phyloP scores from a whole-genome alignment of 495 filamentous ascomycete species.

The Aspergillus heteromorphus region DNA sequence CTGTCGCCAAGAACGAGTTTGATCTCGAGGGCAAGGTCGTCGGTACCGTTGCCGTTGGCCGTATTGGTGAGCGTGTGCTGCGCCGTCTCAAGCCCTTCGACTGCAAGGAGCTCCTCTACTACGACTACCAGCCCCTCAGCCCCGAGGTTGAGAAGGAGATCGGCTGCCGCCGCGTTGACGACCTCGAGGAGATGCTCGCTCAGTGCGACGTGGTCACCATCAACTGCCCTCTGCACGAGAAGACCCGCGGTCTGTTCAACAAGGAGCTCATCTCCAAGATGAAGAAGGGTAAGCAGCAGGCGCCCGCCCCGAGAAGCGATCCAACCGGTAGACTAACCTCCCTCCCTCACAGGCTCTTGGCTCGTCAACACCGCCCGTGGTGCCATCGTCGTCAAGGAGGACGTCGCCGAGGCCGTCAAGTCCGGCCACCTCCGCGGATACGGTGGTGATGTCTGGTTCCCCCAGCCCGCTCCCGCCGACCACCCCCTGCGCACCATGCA shows the following conservation, averaged over 20 bases:
- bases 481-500: slow-evolving; percentile 89
- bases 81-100: slow-evolving; percentile 93
- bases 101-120: slow-evolving; percentile 99
- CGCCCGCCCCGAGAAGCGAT: neutral
- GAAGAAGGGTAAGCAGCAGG: slow-evolving; percentile 83
- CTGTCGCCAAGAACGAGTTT: slow-evolving; percentile 93
- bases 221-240: slow-evolving; percentile 98
- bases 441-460: slow-evolving; percentile 92
- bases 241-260: slow-evolving; percentile 93
- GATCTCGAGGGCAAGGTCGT: slow-evolving; percentile 97
- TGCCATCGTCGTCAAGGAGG: slow-evolving; percentile 98
- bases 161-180: slow-evolving; percentile 81
- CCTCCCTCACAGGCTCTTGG: slow-evolving; percentile 63
- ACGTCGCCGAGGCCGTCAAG: slow-evolving; percentile 91
- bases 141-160: slow-evolving; percentile 93
- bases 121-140: slow-evolving; percentile 92
- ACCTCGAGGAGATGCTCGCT: slow-evolving; percentile 86
- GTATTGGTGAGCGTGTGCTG: slow-evolving; percentile 97
- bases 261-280: slow-evolving; percentile 99
- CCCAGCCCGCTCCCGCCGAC: slow-evolving; percentile 90
- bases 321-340: slow-evolving; percentile 7
- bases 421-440: slow-evolving; percentile 93
- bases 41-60: slow-evolving; percentile 93
- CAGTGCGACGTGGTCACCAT: slow-evolving; percentile 99
- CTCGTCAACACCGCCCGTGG: slow-evolving; percentile 98